These are phyloP conservation scores for Claviceps humidiphila DNA, from an alignment of 2,329 filamentous ascomycete species.

Conservation along the genomic window DNA sequence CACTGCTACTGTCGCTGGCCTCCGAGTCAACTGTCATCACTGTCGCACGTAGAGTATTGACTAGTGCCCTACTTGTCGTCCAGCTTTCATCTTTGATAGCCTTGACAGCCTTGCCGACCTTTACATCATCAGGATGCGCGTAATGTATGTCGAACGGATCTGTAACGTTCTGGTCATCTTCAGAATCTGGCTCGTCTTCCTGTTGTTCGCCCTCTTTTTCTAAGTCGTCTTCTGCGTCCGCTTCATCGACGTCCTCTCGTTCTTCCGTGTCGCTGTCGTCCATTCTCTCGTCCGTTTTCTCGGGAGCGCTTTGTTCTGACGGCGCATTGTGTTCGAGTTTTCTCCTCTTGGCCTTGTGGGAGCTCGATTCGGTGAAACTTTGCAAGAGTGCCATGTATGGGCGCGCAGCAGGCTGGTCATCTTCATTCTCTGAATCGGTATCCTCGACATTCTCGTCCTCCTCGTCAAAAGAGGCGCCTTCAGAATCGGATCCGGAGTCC, in stretches of 20 bases:
- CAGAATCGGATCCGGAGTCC: conserved; percentile 7
- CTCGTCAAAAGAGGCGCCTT: conserved; percentile 15
- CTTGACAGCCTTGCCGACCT: conserved; percentile 40
- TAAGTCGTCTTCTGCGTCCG: conserved; percentile 12
- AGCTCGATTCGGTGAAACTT: conserved; percentile 35
- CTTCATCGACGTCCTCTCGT: conserved; percentile 12
- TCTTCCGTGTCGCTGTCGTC: conserved; percentile 28
- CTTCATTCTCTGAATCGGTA: conserved; percentile 30
- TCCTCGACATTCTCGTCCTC: conserved; percentile 26
- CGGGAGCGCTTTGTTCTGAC: conserved; percentile 11
- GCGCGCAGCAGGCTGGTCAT: conserved; percentile 26
- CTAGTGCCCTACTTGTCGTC: conserved; percentile 31
- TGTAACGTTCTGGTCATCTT: conserved; percentile 37
- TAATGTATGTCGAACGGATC: conserved; percentile 81
- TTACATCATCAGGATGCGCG: conserved; percentile 48
- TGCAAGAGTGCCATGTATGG: conserved; percentile 47
- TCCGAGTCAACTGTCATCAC: conserved; percentile 32
- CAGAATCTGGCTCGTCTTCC: conserved; percentile 24
- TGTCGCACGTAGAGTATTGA: conserved; percentile 35
- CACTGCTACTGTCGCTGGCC: neutral
- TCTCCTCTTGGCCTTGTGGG: conserved; percentile 40
- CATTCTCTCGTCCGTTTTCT: neutral
- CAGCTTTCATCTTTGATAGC: conserved; percentile 38
- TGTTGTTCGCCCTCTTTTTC: conserved; percentile 7
- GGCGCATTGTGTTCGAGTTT: conserved; percentile 33